Evolutionary conservation across 179 eudicot species (phyloP).

Genomic region (Silene vulgaris): DNA sequence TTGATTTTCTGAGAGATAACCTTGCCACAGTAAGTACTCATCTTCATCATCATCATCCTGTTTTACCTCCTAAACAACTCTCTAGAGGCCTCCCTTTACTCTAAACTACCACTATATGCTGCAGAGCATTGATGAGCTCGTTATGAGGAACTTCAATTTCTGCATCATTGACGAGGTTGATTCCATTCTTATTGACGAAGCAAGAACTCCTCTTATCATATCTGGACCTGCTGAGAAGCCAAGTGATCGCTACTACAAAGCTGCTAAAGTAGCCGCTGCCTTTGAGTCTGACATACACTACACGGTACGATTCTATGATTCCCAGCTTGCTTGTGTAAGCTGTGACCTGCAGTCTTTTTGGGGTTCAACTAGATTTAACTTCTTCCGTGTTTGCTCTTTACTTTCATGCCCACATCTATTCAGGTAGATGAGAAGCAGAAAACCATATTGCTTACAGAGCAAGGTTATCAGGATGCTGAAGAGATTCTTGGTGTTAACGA

Average conservation of each 20-base stretch:
- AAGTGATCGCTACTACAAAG: slow-evolving; percentile 95
- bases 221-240: slow-evolving; percentile 99
- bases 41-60: background rate
- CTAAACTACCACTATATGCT: slow-evolving; percentile 28
- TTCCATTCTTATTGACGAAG: slow-evolving; percentile 96
- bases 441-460: slow-evolving; percentile 78
- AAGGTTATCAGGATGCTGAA: slow-evolving; percentile 99
- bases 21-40: slow-evolving; percentile 94
- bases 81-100: slow-evolving; percentile 17
- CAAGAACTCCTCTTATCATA: slow-evolving; percentile 96
- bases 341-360: background rate
- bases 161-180: slow-evolving; percentile 98
- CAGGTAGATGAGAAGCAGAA: slow-evolving; percentile 99
- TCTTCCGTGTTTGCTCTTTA: background rate
- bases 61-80: slow-evolving; percentile 17
- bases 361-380: background rate
- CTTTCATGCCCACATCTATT: slow-evolving; percentile 23
- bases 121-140: slow-evolving; percentile 95
- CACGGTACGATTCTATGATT: slow-evolving; percentile 46
- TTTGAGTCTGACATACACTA: slow-evolving; percentile 93
- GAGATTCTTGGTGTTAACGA: slow-evolving; percentile 90
- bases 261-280: slow-evolving; percentile 93
- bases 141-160: slow-evolving; percentile 76
- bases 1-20: slow-evolving; percentile 97
- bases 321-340: slow-evolving; percentile 4